Conservation (phyloP, 768 basidiomycete genomes). For the Chalciporus pseudorubinellus region DNA sequence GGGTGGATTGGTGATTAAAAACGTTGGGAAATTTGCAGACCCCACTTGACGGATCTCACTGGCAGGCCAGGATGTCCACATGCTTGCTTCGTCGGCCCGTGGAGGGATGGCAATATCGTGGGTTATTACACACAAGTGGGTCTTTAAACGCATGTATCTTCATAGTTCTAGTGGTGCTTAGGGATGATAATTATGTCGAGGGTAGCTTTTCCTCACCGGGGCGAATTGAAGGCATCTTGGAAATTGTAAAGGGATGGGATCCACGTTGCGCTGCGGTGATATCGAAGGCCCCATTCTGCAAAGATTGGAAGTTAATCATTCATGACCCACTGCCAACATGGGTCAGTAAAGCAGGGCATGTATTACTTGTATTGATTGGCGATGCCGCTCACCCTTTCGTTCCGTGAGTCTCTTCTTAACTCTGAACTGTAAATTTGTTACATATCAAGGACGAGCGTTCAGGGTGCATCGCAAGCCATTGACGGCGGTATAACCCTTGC, state of each 20-base stretch:
- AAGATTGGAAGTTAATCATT: conserved; percentile 41
- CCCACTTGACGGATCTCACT: background rate
- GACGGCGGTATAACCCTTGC: conserved; percentile 40
- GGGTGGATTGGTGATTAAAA: conserved; percentile 22
- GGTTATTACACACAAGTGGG: conserved; percentile 23
- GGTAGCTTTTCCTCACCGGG: conserved; percentile 21
- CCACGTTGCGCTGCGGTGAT: conserved; percentile 24
- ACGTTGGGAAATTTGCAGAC: background rate
- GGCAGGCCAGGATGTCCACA: conserved; percentile 22
- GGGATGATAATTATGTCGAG: conserved; percentile 21
- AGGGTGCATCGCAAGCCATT: conserved; percentile 42
- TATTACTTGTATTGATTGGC: conserved; percentile 28
- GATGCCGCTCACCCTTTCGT: conserved; percentile 33
- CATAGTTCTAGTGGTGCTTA: conserved; percentile 4
- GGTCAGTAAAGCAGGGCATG: conserved; percentile 28
- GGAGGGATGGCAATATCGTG: conserved; percentile 17
- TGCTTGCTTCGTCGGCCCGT: conserved; percentile 15
- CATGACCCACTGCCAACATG: conserved; percentile 38
- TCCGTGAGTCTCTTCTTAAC: conserved; percentile 15
- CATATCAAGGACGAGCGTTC: conserved; percentile 14
- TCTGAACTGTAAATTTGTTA: background rate
- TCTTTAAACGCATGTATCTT: background rate
- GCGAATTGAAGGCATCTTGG: conserved; percentile 21
- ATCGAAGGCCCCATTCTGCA: conserved; percentile 25
- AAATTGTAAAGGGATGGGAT: conserved; percentile 24